Base-by-base conservation (phyloP, 2,329 filamentous ascomycete species). In the Aspergillus sp. region DNA sequence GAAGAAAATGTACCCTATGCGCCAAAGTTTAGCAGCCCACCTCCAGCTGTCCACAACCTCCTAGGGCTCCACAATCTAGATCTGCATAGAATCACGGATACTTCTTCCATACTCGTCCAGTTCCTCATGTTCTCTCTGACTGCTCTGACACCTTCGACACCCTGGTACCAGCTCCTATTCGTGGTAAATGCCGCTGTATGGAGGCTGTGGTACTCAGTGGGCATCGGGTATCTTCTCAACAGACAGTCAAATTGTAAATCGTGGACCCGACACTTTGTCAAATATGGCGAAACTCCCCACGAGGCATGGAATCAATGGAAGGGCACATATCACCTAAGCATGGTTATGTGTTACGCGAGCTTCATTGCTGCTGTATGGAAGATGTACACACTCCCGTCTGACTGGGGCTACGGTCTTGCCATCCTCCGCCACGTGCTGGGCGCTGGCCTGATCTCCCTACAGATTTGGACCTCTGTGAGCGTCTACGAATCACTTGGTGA, bases 271-370 rank as follows among this genome's bases (percentile, higher is more conserved):
- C 95, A 99, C 78, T 99, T 98, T 71, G 85, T 99, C 77, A 99
- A 99, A 74, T 97, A 89, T 69, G 95, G 95, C 61, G 95, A 98
- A 73, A 92, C 85, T 60, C 88, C 88, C 3, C 88, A 89, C 60
- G 95, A 98, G 76, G 93, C 93, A 4, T 99, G 95, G 95, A 87
- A 89, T 56, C 93, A 99, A 73, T 99, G 95, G 95, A 98, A 97
- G 77, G 91, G 90, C 33, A 86, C 96, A 69, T 97, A 97, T 69
- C 91, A 99, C 72, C 82, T 98, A 64, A 96, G 91, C 76, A 93
- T 93, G 84, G 86, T 87, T 56, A 87, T 97, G 85, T 93, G 90
- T 75, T 93, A 96, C 68, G 83, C 88, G 19, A 93, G 90, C 57
- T 96, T 97, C 73, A 82, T 93, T 59, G 91, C 92, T 17, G 92